Evolutionary conservation across 148 eudicot species (phyloP).

Genomic region (Dianthus caryophyllus): DNA sequence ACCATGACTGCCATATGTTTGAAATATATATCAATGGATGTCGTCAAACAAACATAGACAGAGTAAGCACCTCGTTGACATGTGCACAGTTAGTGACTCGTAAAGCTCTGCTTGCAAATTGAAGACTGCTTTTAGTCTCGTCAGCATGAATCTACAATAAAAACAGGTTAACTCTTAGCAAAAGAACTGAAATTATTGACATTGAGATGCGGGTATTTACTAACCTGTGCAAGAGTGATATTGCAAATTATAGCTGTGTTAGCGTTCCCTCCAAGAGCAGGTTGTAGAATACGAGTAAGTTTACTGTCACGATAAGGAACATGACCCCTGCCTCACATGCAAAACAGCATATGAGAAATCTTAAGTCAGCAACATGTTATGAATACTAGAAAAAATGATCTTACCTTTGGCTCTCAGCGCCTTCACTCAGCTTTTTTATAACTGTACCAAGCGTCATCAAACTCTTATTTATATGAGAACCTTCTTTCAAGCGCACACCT

Average conservation of each 20-base stretch:
- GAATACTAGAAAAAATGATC: constrained; percentile 23
- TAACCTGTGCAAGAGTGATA: constrained; percentile 94
- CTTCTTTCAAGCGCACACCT: constrained; percentile 98
- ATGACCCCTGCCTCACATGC: constrained; percentile 63
- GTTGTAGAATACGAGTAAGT: constrained; percentile 94
- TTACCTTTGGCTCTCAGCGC: constrained; percentile 97
- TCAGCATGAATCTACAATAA: constrained; percentile 84
- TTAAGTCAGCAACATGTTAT: neutral
- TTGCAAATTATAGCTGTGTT: constrained; percentile 95
- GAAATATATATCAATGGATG: neutral
- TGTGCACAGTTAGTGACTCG: constrained; percentile 92
- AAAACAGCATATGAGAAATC: constrained; percentile 11
- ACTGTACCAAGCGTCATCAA: constrained; percentile 98
- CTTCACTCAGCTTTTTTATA: constrained; percentile 94
- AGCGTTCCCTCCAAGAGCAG: constrained; percentile 97
- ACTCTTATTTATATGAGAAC: constrained; percentile 96
- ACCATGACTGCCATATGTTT: neutral
- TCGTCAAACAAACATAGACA: neutral
- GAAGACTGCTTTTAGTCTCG: constrained; percentile 98
- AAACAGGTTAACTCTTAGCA: constrained; percentile 18
- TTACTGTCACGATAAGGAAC: constrained; percentile 99
- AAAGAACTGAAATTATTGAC: neutral
- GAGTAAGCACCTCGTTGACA: constrained; percentile 73
- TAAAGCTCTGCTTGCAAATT: constrained; percentile 97
- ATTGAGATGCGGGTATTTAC: constrained; percentile 12